A percentile compares a stretch with the other conserved stretches of the same genome.
phyloP scores from a whole-genome alignment of 1,284 basidiomycete species.

The Marasmius tenuissimus region DNA sequence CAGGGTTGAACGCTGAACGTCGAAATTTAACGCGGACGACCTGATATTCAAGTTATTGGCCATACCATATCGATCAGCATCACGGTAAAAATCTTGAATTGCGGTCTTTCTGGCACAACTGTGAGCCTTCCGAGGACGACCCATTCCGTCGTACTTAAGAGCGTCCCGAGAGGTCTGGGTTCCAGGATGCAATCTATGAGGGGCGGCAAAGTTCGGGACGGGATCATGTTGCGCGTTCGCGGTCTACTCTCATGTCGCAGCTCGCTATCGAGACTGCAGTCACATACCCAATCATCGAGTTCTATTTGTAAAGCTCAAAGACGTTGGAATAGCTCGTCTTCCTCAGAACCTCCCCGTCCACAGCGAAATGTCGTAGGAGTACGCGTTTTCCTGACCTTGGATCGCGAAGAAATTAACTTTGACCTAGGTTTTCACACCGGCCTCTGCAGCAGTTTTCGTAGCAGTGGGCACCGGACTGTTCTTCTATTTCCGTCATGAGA shows the following conservation, averaged over 20 bases:
- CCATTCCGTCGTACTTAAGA: no score
- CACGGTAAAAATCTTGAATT: no score
- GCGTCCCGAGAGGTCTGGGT: no score
- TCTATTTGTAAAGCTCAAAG: slow-evolving; percentile 8
- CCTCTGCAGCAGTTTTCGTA: slow-evolving; percentile 82
- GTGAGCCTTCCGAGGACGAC: no score
- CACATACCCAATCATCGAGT: background rate
- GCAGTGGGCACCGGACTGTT: slow-evolving; percentile 81
- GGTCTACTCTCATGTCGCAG: background rate
- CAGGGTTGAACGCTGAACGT: no score
- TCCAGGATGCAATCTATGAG: no score
- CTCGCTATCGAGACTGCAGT: background rate
- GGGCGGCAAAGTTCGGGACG: no score
- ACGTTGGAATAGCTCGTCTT: background rate
- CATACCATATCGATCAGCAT: no score
- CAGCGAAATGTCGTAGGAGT: slow-evolving; percentile 39
- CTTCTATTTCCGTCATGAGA: slow-evolving; percentile 89
- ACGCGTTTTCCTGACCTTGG: slow-evolving; percentile 4
- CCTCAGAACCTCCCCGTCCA: slow-evolving; percentile 7
- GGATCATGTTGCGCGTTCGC: background rate
- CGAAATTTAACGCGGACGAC: no score
- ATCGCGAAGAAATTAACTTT: background rate
- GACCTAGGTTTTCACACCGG: slow-evolving; percentile 82
- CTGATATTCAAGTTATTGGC: no score
- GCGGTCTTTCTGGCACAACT: no score